phyloP scores from a whole-genome alignment of 805 yeast genomes.

The Saccharomycopsis oosterbeekiorum region DNA sequence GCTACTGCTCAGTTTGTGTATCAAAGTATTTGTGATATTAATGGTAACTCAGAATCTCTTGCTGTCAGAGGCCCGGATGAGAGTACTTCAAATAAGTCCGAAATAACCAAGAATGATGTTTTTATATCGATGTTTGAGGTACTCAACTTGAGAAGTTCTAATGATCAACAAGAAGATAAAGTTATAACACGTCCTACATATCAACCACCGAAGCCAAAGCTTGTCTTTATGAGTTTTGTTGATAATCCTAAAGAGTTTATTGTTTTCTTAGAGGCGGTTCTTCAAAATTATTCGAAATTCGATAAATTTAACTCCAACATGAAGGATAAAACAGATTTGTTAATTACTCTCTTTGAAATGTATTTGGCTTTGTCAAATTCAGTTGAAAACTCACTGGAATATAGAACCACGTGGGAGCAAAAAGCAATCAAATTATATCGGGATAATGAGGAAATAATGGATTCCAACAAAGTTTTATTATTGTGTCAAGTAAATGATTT shows the following conservation, averaged over 20 bases:
- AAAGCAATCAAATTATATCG: conserved; percentile 52
- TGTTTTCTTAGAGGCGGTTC: conserved; percentile 83
- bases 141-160: conserved; percentile 4
- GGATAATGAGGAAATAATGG: conserved; percentile 40
- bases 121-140: not conserved
- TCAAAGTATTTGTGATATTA: not conserved
- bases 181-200: conserved; percentile 48
- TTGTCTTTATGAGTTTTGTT: conserved; percentile 81
- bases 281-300: conserved; percentile 65
- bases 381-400: conserved; percentile 27
- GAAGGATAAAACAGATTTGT: conserved; percentile 61
- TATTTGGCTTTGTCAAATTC: conserved; percentile 51
- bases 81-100: not conserved
- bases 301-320: conserved; percentile 45
- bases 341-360: conserved; percentile 73
- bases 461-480: conserved; percentile 43
- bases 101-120: not conserved
- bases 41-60: not conserved
- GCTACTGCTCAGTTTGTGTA: conserved; percentile 8
- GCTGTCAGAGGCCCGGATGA: not conserved
- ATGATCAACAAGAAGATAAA: conserved; percentile 9
- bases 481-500: conserved; percentile 41
- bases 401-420: conserved; percentile 43
- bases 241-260: conserved; percentile 82
- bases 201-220: conserved; percentile 82